Evolutionary conservation across 2,329 filamentous ascomycete genomes (phyloP).

Genomic region (Arthroderma uncinatum): DNA sequence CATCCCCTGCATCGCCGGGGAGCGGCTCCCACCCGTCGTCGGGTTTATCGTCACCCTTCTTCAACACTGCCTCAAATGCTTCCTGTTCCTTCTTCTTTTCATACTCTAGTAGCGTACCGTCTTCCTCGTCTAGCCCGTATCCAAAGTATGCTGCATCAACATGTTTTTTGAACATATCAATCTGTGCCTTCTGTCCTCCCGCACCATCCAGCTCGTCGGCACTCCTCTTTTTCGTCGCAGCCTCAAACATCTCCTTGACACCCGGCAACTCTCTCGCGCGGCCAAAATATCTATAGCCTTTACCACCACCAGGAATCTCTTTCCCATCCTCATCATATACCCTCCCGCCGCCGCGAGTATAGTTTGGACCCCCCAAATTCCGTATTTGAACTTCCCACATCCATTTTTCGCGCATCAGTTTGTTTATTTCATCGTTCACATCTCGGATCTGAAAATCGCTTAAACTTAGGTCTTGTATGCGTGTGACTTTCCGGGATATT

Average conservation of each 20-base stretch:
- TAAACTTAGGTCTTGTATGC: conserved; percentile 84
- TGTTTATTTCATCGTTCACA: conserved; percentile 98
- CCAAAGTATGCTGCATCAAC: conserved; percentile 96
- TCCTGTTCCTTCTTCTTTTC: conserved; percentile 76
- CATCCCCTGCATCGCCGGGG: conserved; percentile 78
- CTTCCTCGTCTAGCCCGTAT: conserved; percentile 85
- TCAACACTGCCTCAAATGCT: conserved; percentile 58
- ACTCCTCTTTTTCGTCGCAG: conserved; percentile 53
- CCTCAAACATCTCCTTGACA: conserved; percentile 92
- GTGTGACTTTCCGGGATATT: conserved; percentile 89
- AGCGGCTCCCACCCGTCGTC: conserved; percentile 71
- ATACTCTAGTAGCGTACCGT: conserved; percentile 66
- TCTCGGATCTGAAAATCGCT: conserved; percentile 96
- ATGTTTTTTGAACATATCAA: conserved; percentile 44
- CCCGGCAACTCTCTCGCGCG: conserved; percentile 80
- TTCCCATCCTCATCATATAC: conserved; percentile 63
- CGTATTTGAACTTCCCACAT: conserved; percentile 98
- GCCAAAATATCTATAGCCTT: conserved; percentile 91
- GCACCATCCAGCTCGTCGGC: conserved; percentile 59
- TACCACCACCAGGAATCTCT: conserved; percentile 61
- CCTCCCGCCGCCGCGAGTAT: conserved; percentile 64
- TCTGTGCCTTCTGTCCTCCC: conserved; percentile 32
- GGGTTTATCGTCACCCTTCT: conserved; percentile 41
- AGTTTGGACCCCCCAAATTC: conserved; percentile 92
- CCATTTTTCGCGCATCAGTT: conserved; percentile 96